Evolutionary conservation across 441 rosid species (phyloP).

Genomic region (Erodium moschatum): DNA sequence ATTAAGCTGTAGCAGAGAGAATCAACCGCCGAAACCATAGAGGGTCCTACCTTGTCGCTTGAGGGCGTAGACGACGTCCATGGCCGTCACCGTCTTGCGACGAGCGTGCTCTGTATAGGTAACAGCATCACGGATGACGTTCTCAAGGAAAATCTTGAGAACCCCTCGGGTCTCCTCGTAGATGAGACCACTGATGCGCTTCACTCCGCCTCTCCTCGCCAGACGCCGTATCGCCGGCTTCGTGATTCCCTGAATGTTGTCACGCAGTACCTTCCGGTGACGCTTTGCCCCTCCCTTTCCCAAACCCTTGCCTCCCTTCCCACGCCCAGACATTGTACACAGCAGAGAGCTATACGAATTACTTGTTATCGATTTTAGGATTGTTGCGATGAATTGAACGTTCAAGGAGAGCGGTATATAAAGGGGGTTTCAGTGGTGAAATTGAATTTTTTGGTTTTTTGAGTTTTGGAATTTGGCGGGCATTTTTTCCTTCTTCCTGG

Average conservation of each 20-base stretch:
- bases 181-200: conserved; percentile 26
- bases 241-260: conserved; percentile 4
- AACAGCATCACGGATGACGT: too few relatives aligned
- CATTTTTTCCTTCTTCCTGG: too few relatives aligned
- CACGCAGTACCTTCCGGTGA: conserved; percentile 24
- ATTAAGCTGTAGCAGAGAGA: background rate
- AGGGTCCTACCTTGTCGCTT: conserved; percentile 25
- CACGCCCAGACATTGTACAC: conserved; percentile 21
- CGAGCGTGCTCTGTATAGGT: too few relatives aligned
- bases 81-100: conserved; percentile 23
- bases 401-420: too few relatives aligned
- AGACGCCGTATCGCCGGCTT: conserved; percentile 22
- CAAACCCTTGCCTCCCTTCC: conserved; percentile 25
- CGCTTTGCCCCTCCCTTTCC: conserved; percentile 26
- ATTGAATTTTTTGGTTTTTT: too few relatives aligned
- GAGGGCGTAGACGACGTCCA: conserved; percentile 25
- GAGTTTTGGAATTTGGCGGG: too few relatives aligned
- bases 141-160: too few relatives aligned
- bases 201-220: conserved; percentile 23
- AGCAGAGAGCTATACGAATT: too few relatives aligned
- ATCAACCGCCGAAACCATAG: conserved; percentile 23
- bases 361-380: too few relatives aligned
- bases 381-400: too few relatives aligned
- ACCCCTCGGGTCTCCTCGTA: too few relatives aligned
- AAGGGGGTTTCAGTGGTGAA: too few relatives aligned